Base-by-base conservation (phyloP, 192 early-diverging fungal species). In the Geranomyces michiganensis region DNA sequence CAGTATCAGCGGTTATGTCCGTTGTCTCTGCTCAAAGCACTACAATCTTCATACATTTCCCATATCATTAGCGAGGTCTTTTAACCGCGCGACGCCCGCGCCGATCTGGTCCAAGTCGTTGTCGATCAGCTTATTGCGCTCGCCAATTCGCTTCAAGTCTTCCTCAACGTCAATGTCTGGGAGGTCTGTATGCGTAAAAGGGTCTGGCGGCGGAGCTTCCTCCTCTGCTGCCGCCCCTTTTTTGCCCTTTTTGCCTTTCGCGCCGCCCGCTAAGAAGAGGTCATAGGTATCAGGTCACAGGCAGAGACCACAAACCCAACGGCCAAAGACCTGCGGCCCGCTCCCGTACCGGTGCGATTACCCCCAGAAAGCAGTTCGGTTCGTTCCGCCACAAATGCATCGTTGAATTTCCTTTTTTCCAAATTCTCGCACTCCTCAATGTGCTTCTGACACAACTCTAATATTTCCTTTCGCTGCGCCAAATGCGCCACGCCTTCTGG, bases 151-250 rank as follows among this genome's bases (percentile, higher is more conserved):
- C 63, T 85, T 85, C 24, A 88, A 74, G 68, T 88, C 87, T 56
- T 88, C 87, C 62, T 84, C 84, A 4, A 85, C 84, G 55, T 88
- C 87, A 65, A 88, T 88, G 68, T 88, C 87, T n/a, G 84, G 82
- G 49, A 88, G 67, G 31, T 88, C 83, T 4, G 76, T 63, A 12
- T 79, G 46, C 19, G 68, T 72, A 56, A 80, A 87, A 13, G 83
- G 83, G 64, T 87, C 81, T 7, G 70, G 70, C 51, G 46, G 60
- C 30, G 59, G 45, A n/a, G 49, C 64, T 21, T 70, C 68, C 24
- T 15, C 64, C 13, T 70, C 76, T 47, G 68, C 77, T 44, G 69
- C 68, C 59, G 41, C 60, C 8, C 62, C 62, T 13, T 29, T 61
- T 29, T 71, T 70, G 9, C 51, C 51, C 19, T 26, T n/a, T 53